Base-by-base conservation (phyloP, 2,329 filamentous ascomycete species). In the Diaporthe humulicola region DNA sequence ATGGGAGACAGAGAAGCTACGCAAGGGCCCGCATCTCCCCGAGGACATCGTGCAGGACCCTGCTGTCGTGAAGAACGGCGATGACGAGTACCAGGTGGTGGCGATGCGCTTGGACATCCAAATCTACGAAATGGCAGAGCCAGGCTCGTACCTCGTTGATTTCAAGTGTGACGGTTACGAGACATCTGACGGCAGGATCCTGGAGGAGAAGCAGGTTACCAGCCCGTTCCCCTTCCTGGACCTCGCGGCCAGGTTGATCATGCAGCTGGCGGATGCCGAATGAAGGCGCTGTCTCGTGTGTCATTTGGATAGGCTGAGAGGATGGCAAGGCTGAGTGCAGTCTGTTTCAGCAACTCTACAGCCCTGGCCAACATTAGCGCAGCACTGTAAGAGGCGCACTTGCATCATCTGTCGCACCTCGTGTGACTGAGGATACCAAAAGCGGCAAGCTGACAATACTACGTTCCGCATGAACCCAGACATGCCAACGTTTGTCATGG, bases 111-210 rank as follows among this genome's bases (percentile, higher is more conserved):
- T 99, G 82, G 96, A 98, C 78, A 98, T 99, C 77, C 97, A 98
- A 83, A 93, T 98, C 70, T 98, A 98, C 84, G 93, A 95, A 81
- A 95, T 98, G 87, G 74, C 74, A 17, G 96, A 98, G 83, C 92
- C 92, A 74, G 93, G 94, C 73, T 96, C 97, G 78, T 98, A 96
- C 84, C 93, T 99, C 77, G 97, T 99, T 66, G 97, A 99, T 83
- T 99, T 99, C 88, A 98, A 98, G 83, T 98, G 96, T 83, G 96
- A 97, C 19, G 97, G 97, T 28, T 99, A 99, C 85, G 97, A 99
- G 86, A 95, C 90, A 61, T 81, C 87, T 17, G 88, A 97, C 73
- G 93, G 96, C 66, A 91, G 93, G 78, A 86, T 93, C 69, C 86
- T 95, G 69, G 95, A 97, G 80, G 95, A 98, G 85, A 98, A 98